Conservation (phyloP, 73 alveolate genomes). For the Vitrella brassicaformis region DNA sequence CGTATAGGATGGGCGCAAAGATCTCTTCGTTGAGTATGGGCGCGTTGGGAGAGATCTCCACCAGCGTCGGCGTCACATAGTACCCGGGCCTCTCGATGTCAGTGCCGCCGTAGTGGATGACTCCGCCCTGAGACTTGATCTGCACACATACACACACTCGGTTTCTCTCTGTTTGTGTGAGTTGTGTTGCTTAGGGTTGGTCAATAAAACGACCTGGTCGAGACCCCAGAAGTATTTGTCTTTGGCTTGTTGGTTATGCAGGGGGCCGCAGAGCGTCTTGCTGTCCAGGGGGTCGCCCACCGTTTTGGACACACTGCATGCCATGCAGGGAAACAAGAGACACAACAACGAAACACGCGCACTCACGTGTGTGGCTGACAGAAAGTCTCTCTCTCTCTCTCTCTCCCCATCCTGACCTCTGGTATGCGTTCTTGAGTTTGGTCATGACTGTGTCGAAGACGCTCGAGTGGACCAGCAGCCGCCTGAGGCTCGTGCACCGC, state of each 20-base stretch:
- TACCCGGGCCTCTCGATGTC: constrained; percentile 60
- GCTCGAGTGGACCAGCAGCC: constrained; percentile 52
- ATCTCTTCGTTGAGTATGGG: constrained; percentile 57
- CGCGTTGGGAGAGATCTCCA: constrained; percentile 55
- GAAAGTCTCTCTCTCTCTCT: not conserved
- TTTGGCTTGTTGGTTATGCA: constrained; percentile 60
- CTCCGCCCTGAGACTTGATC: constrained; percentile 72
- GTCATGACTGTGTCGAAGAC: constrained; percentile 43
- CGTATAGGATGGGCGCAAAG: constrained; percentile 65
- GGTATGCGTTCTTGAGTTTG: constrained; percentile 48
- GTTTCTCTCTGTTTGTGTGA: too few species aligned
- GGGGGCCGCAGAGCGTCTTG: constrained; percentile 68
- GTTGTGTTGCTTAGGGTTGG: too few species aligned
- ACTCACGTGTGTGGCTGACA: too few species aligned
- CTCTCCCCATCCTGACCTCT: not conserved
- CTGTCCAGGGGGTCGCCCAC: constrained; percentile 62
- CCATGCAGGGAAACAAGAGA: too few species aligned
- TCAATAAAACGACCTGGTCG: constrained; percentile 45
- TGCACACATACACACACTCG: too few species aligned
- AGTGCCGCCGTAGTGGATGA: constrained; percentile 62
- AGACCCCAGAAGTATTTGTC: constrained; percentile 50
- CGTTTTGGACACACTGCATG: too few species aligned
- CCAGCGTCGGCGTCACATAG: constrained; percentile 72
- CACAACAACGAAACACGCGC: too few species aligned
- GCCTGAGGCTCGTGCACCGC: constrained; percentile 76